These are phyloP conservation scores for Ascobolus immersus DNA, from an alignment of 495 filamentous ascomycete genomes.

Conservation along the genomic window DNA sequence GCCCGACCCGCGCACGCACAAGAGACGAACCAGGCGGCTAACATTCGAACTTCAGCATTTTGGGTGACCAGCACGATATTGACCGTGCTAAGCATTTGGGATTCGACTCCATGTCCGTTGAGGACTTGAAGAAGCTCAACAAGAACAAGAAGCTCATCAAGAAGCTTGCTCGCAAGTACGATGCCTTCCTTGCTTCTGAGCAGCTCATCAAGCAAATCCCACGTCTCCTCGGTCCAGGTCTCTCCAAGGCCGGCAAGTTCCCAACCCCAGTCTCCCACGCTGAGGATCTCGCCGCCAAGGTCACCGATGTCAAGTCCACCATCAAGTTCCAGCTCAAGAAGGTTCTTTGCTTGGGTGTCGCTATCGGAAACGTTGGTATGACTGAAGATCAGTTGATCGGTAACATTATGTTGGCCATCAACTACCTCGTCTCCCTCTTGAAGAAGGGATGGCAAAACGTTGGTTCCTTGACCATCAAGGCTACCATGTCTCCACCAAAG, in stretches of 20 bases:
- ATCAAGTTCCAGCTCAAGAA: constrained; percentile 99
- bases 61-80: constrained; percentile 99
- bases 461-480: constrained; percentile 96
- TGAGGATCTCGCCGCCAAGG: constrained; percentile 78
- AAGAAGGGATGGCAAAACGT: constrained; percentile 99
- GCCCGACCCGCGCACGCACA: constrained; percentile 10
- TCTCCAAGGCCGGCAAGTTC: constrained; percentile 99
- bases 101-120: constrained; percentile 86
- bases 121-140: constrained; percentile 99
- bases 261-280: constrained; percentile 86
- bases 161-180: constrained; percentile 99
- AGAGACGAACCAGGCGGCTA: constrained; percentile 7
- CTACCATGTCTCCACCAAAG: constrained; percentile 93
- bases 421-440: constrained; percentile 92
- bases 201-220: constrained; percentile 97
- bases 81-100: constrained; percentile 96
- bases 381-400: constrained; percentile 78
- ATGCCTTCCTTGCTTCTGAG: constrained; percentile 93
- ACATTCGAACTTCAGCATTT: constrained; percentile 30
- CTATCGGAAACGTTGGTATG: constrained; percentile 95
- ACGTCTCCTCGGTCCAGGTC: constrained; percentile 92
- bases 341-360: constrained; percentile 97
- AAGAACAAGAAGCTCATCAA: constrained; percentile 99
- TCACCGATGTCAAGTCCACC: constrained; percentile 96
- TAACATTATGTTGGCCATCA: constrained; percentile 93